Evolutionary conservation across 768 basidiomycete genomes (phyloP), one percentile per base, ranked within the genome.

Genomic region (Epithele typhae): DNA sequence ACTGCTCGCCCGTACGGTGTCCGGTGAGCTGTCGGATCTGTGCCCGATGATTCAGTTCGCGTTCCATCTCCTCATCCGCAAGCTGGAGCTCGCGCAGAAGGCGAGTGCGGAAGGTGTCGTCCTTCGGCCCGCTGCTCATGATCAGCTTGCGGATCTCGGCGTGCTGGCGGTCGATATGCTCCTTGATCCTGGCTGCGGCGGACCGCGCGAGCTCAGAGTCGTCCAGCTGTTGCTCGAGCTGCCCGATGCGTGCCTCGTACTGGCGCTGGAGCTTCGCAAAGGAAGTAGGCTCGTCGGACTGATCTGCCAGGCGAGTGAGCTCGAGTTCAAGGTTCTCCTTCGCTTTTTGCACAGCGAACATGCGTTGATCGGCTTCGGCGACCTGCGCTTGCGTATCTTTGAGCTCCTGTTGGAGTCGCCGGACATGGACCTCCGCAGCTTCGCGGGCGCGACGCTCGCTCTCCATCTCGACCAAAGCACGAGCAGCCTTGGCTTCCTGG

Each of bases 71-170:
- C 23, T 80, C 77, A 54, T 87, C 84, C 0, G 76, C 73, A 7
- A 70, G 62, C 55, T 84, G 75, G 25, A 88, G 71, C 55, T 87
- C 83, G 24, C 72, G 74, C 19, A 87, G 66, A 5, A 88, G 64
- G 15, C 77, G 75, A 18, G 73, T 68, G 40, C 82, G 79, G 71
- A 87, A 82, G 4, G 72, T 67, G 25, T 75, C 75, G 49, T 86
- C 85, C 30, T 73, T 71, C 8, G 81, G 75, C 10, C 72, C 73
- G 40, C 72, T 75, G 37, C 69, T 70, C 66, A 77, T 70, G 44
- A 87, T 76, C 19, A 87, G 68, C n/a, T 77, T 70, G 4, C 84
- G 78, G 34, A 88, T 76, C 51, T 88, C 85, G n/a, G 75, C 75
- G 57, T 86, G 84, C 44, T 87, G 84, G 14, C 73, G 75, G 54